Evolutionary conservation across 768 basidiomycete species (phyloP).

Genomic region (Scleroderma citrinum): DNA sequence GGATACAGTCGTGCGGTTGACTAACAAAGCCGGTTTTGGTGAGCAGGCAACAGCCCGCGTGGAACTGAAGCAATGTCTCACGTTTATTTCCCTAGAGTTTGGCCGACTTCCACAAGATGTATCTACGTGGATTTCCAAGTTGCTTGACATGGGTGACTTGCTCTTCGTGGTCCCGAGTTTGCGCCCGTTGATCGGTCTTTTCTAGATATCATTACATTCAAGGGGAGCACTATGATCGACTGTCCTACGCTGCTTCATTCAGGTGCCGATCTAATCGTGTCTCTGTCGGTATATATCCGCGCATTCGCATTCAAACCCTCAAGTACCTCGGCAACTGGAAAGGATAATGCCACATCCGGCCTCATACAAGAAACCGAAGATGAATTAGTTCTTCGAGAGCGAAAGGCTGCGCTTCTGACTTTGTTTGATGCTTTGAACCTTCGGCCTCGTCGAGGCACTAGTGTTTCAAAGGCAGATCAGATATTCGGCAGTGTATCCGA

Average conservation of each 20-base stretch:
- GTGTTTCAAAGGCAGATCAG: slow-evolving; percentile 24
- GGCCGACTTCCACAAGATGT: slow-evolving; percentile 68
- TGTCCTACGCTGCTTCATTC: slow-evolving; percentile 60
- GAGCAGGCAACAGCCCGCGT: slow-evolving; percentile 8
- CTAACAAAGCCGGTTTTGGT: slow-evolving; percentile 65
- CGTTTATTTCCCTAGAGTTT: slow-evolving; percentile 48
- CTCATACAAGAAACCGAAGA: slow-evolving; percentile 76
- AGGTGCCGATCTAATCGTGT: slow-evolving; percentile 73
- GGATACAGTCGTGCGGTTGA: slow-evolving; percentile 62
- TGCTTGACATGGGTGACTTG: slow-evolving; percentile 60
- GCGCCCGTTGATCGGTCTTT: slow-evolving; percentile 3
- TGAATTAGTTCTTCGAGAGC: slow-evolving; percentile 72
- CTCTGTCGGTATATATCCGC: slow-evolving; percentile 66
- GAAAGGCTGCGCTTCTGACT: slow-evolving; percentile 67
- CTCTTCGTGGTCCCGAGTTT: background rate
- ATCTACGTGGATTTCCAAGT: slow-evolving; percentile 66
- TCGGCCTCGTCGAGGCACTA: slow-evolving; percentile 51
- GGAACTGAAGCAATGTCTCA: background rate
- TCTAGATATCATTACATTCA: slow-evolving; percentile 60
- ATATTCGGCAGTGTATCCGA: slow-evolving; percentile 38
- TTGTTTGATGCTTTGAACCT: slow-evolving; percentile 72
- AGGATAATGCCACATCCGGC: slow-evolving; percentile 43
- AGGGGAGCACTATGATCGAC: slow-evolving; percentile 69
- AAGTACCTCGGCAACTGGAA: slow-evolving; percentile 29
- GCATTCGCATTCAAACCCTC: slow-evolving; percentile 57